Percentiles rank a stretch among this genome's conserved stretches.
Evolutionary conservation across 345 rosid species (phyloP).

Genomic region (Hypericum androsaemum): DNA sequence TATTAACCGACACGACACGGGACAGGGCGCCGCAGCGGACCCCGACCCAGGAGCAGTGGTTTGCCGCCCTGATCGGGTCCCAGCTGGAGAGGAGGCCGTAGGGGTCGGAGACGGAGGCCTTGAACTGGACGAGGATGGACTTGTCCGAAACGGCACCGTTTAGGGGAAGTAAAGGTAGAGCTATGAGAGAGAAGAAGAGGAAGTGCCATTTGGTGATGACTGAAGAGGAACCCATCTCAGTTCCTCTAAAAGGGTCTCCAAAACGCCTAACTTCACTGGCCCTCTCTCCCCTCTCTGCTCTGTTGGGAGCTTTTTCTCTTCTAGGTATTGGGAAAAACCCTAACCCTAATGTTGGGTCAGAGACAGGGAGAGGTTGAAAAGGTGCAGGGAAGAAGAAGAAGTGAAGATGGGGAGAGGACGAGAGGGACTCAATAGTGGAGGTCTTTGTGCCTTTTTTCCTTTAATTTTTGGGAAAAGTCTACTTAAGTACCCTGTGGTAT

Average conservation of each 20-base stretch:
- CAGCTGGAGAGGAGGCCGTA: constrained; percentile 35
- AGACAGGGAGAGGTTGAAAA: too few species aligned
- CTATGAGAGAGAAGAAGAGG: constrained; percentile 23
- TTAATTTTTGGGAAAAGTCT: too few species aligned
- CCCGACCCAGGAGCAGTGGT: constrained; percentile 42
- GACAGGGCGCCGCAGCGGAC: constrained; percentile 35
- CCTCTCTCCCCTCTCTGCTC: too few species aligned
- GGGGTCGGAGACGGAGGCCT: constrained; percentile 31
- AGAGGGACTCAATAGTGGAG: constrained; percentile 28
- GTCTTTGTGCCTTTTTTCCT: too few species aligned
- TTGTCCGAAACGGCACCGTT: constrained; percentile 15
- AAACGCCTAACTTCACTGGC: too few species aligned
- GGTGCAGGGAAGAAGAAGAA: too few species aligned
- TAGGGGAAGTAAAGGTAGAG: constrained; percentile 12
- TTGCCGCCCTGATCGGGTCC: constrained; percentile 14
- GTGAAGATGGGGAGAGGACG: background rate
- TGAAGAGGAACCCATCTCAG: constrained; percentile 37
- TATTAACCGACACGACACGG: constrained; percentile 25
- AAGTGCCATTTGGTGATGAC: constrained; percentile 42
- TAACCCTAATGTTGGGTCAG: constrained; percentile 29
- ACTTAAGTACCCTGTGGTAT: too few species aligned
- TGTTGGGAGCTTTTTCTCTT: constrained; percentile 2
- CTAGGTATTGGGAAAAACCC: too few species aligned
- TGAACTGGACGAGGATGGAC: constrained; percentile 29
- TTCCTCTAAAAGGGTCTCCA: constrained; percentile 20